Conservation (phyloP, 257 asterid genomes). For the Osmanthus fragrans region DNA sequence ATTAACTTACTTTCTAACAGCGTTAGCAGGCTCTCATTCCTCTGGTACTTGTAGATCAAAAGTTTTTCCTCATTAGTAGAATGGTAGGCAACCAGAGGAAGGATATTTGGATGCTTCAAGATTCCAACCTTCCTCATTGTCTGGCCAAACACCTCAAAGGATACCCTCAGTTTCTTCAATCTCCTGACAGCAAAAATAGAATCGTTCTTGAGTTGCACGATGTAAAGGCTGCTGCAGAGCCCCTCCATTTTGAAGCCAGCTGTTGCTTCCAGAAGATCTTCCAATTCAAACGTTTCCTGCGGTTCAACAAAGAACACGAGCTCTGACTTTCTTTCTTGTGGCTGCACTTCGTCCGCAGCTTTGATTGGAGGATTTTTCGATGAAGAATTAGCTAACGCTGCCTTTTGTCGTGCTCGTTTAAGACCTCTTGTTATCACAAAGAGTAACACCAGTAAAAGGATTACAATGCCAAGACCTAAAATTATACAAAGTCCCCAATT, state of each 20-base stretch:
- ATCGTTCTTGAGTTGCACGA: slow-evolving; percentile 29
- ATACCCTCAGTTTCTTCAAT: slow-evolving; percentile 34
- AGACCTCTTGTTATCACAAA: slow-evolving; percentile 11
- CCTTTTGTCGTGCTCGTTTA: slow-evolving; percentile 15
- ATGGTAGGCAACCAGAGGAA: slow-evolving; percentile 43
- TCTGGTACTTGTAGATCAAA: slow-evolving; percentile 42
- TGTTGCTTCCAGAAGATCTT: slow-evolving; percentile 45
- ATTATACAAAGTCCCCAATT: slow-evolving; percentile 19
- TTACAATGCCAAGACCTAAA: slow-evolving; percentile 16
- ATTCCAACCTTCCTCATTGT: slow-evolving; percentile 43
- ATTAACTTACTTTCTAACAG: slow-evolving; percentile 33
- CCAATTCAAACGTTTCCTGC: slow-evolving; percentile 39
- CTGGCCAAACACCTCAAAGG: slow-evolving; percentile 35
- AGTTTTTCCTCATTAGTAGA: slow-evolving; percentile 39
- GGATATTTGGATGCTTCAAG: slow-evolving; percentile 49
- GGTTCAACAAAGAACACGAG: slow-evolving; percentile 45
- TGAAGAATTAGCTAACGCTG: slow-evolving; percentile 1
- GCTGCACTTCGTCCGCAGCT: slow-evolving; percentile 12
- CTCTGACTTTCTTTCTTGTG: slow-evolving; percentile 31
- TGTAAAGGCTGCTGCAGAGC: slow-evolving; percentile 41
- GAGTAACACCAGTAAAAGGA: slow-evolving; percentile 14
- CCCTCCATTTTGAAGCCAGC: slow-evolving; percentile 36
- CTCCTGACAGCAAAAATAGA: slow-evolving; percentile 45
- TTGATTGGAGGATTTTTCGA: slow-evolving; percentile 19
- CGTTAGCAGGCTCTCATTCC: slow-evolving; percentile 41